Conservation (phyloP, 768 basidiomycete species). For the Boletus subcaerulescens region DNA sequence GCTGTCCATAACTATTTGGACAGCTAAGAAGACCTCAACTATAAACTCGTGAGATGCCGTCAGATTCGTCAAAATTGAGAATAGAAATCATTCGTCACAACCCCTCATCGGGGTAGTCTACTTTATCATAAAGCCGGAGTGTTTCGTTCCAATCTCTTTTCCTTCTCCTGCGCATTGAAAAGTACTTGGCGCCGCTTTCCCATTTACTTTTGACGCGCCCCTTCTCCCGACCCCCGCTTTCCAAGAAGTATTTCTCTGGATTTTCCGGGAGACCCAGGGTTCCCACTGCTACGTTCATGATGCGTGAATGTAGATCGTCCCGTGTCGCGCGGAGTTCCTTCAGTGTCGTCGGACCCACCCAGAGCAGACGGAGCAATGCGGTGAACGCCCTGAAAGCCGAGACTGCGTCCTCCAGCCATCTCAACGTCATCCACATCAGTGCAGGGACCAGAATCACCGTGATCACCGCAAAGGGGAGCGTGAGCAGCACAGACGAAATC, state of each 20-base stretch:
- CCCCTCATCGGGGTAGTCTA: constrained; percentile 71
- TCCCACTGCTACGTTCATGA: constrained; percentile 61
- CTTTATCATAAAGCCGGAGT: constrained; percentile 73
- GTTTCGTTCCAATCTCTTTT: constrained; percentile 93
- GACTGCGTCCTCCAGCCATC: constrained; percentile 85
- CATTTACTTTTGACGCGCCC: constrained; percentile 61
- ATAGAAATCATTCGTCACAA: constrained; percentile 11
- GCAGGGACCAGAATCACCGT: constrained; percentile 62
- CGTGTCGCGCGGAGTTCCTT: constrained; percentile 52
- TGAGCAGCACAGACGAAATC: constrained; percentile 48
- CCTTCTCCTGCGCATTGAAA: constrained; percentile 71
- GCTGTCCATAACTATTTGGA: no score
- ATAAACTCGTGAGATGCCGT: background rate
- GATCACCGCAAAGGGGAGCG: constrained; percentile 58
- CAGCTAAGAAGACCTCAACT: no score
- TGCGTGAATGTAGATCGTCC: constrained; percentile 55
- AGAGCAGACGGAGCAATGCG: constrained; percentile 57
- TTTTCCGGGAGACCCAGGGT: constrained; percentile 61
- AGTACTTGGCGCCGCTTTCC: constrained; percentile 74
- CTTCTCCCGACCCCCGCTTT: constrained; percentile 62
- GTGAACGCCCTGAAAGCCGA: constrained; percentile 74
- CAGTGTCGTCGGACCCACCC: constrained; percentile 58
- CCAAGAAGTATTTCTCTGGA: constrained; percentile 64
- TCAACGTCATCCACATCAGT: constrained; percentile 86
- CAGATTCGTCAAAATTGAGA: constrained; percentile 11